Percentiles rank a stretch among this genome's conserved stretches.
Conservation (phyloP, 192 early-diverging fungal species). For the Martensiomyces pterosporus region DNA sequence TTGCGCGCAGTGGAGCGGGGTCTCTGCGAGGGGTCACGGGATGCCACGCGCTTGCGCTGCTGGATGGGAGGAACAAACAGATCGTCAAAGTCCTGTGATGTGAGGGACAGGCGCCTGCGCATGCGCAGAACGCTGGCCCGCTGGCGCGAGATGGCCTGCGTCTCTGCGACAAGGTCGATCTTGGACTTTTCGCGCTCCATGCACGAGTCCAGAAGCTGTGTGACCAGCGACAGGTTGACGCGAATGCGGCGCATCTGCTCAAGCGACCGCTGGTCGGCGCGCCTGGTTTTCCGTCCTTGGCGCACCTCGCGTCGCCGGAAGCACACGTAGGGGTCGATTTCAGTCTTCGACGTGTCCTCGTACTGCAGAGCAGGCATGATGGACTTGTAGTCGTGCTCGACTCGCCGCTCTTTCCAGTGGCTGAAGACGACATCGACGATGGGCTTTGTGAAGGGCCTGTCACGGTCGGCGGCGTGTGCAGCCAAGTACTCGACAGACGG, state of each 20-base stretch:
- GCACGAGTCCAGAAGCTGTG: slow-evolving; percentile 77
- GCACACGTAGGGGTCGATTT: slow-evolving; percentile 92
- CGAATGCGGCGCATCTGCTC: slow-evolving; percentile 82
- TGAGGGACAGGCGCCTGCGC: slow-evolving; percentile 25
- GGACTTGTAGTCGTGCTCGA: slow-evolving; percentile 12
- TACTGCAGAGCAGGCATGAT: slow-evolving; percentile 44
- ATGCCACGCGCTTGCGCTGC: slow-evolving; percentile 24
- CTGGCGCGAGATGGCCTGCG: slow-evolving; percentile 49
- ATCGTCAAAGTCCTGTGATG: slow-evolving; percentile 16
- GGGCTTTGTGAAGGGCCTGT: slow-evolving; percentile 13
- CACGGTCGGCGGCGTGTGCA: slow-evolving; percentile 34
- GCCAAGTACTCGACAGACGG: slow-evolving; percentile 37
- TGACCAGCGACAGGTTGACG: slow-evolving; percentile 70
- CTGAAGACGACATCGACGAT: slow-evolving; percentile 17
- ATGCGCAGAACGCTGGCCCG: slow-evolving; percentile 30
- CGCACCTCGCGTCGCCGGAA: slow-evolving; percentile 94
- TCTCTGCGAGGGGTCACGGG: slow-evolving; percentile 24
- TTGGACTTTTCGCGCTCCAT: slow-evolving; percentile 71
- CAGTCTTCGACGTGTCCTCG: slow-evolving; percentile 65
- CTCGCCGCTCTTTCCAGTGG: slow-evolving; percentile 40
- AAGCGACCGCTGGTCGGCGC: slow-evolving; percentile 78
- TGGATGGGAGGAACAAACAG: slow-evolving; percentile 37
- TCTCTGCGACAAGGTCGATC: slow-evolving; percentile 67
- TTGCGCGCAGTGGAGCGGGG: slow-evolving; percentile 15
- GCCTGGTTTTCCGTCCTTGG: slow-evolving; percentile 78